Evolutionary conservation across 352 stramenopile genomes (phyloP).

Genomic region (Thalassiosira pacifica): DNA sequence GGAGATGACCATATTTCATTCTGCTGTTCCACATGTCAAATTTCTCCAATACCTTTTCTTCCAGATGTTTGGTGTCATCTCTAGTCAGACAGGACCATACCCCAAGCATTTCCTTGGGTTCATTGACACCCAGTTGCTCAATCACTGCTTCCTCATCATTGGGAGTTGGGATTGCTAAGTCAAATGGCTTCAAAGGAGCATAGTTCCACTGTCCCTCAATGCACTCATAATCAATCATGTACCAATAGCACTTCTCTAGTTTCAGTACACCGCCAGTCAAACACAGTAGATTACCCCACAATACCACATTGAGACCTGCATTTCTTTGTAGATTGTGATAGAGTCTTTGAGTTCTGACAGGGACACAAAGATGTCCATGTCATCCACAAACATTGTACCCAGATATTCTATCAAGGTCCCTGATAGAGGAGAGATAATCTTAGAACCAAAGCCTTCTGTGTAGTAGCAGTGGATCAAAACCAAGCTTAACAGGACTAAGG

Average conservation of each 20-base stretch:
- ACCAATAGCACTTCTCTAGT: background rate
- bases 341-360: background rate
- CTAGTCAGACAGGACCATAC: background rate
- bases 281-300: background rate
- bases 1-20: background rate
- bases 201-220: background rate
- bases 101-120: background rate
- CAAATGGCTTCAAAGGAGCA: background rate
- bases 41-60: background rate
- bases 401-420: too few relatives aligned
- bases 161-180: background rate
- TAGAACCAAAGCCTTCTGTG: background rate
- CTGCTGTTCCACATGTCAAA: background rate
- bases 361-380: background rate
- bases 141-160: background rate
- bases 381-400: background rate
- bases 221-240: too few relatives aligned
- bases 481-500: too few relatives aligned
- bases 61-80: background rate
- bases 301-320: background rate
- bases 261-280: background rate
- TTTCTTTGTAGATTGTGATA: too few relatives aligned
- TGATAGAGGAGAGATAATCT: background rate
- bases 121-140: background rate
- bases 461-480: background rate